Evolutionary conservation across 352 stramenopile genomes (phyloP).

Genomic region (Phytophthora tentaculata): DNA sequence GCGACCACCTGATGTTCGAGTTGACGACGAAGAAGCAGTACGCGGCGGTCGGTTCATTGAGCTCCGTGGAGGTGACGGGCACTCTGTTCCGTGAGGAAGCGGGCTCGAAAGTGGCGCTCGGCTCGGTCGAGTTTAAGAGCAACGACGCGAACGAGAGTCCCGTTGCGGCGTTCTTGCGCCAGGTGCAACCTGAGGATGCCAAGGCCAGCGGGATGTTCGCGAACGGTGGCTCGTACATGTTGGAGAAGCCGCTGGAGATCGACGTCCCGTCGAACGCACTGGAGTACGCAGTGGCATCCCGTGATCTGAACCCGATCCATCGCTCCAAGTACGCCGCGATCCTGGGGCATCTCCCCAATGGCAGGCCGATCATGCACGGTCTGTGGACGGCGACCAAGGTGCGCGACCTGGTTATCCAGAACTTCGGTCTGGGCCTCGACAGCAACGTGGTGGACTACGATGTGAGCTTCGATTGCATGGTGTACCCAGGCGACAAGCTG

Average conservation of each 20-base stretch:
- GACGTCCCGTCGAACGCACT: conserved; percentile 67
- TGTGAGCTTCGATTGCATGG: conserved; percentile 88
- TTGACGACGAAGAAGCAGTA: conserved; percentile 67
- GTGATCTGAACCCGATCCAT: conserved; percentile 90
- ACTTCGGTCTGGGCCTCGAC: conserved; percentile 60
- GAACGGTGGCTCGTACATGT: conserved; percentile 70
- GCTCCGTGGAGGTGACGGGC: conserved; percentile 57
- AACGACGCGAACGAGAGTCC: conserved; percentile 54
- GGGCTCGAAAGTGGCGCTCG: conserved; percentile 44
- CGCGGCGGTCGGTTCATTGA: conserved; percentile 45
- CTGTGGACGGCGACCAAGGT: conserved; percentile 91
- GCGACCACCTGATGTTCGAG: conserved; percentile 60
- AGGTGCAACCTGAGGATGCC: conserved; percentile 31
- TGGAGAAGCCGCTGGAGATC: conserved; percentile 73
- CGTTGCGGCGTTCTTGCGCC: conserved; percentile 48
- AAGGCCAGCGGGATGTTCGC: conserved; percentile 36
- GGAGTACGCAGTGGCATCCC: conserved; percentile 79
- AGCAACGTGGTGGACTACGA: conserved; percentile 77
- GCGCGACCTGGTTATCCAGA: conserved; percentile 62
- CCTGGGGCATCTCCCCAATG: conserved; percentile 41
- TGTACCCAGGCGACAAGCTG: conserved; percentile 84
- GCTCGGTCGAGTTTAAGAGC: conserved; percentile 43
- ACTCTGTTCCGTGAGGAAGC: conserved; percentile 48
- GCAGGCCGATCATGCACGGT: conserved; percentile 88
- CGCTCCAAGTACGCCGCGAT: conserved; percentile 76